These are phyloP conservation scores for Fusarium oligoseptatum DNA, from an alignment of 2,329 filamentous ascomycete genomes.

Conservation along the genomic window DNA sequence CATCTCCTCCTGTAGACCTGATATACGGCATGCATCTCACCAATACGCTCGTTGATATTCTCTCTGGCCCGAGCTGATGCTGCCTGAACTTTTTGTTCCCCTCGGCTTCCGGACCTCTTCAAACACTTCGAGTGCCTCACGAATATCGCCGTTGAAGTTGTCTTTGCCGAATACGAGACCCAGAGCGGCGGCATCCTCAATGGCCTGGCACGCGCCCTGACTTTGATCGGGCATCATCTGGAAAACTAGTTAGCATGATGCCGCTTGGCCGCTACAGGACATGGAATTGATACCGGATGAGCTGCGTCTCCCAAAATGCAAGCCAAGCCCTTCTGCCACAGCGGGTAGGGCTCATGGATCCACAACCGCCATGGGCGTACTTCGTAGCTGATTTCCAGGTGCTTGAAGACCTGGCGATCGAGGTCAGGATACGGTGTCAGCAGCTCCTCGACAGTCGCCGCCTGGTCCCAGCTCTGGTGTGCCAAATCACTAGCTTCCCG, in stretches of 20 bases:
- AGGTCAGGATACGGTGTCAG: slow-evolving; percentile 69
- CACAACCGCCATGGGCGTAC: slow-evolving; percentile 71
- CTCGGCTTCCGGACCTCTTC: slow-evolving; percentile 19
- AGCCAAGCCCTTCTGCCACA: slow-evolving; percentile 24
- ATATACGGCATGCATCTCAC: neutral
- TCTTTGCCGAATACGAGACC: slow-evolving; percentile 4
- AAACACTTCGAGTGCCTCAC: slow-evolving; percentile 14
- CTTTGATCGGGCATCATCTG: slow-evolving; percentile 29
- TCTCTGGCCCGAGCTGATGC: slow-evolving; percentile 24
- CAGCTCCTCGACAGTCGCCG: slow-evolving; percentile 65
- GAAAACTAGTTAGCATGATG: neutral
- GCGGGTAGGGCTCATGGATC: slow-evolving; percentile 52
- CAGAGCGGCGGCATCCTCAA: slow-evolving; percentile 14
- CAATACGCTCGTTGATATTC: slow-evolving; percentile 23
- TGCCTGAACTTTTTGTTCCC: slow-evolving; percentile 13
- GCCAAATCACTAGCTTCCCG: slow-evolving; percentile 68
- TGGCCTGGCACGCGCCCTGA: slow-evolving; percentile 16
- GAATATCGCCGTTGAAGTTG: slow-evolving; percentile 6
- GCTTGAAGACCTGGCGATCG: slow-evolving; percentile 66
- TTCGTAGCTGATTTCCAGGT: slow-evolving; percentile 68
- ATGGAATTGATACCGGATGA: slow-evolving; percentile 8
- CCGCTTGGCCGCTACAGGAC: neutral
- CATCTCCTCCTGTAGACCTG: neutral
- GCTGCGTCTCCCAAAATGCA: slow-evolving; percentile 31
- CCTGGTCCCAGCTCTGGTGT: slow-evolving; percentile 67